These are phyloP conservation scores for Phycomyces blakesleeanus DNA, from an alignment of 192 early-diverging fungal species.

Conservation along the genomic window DNA sequence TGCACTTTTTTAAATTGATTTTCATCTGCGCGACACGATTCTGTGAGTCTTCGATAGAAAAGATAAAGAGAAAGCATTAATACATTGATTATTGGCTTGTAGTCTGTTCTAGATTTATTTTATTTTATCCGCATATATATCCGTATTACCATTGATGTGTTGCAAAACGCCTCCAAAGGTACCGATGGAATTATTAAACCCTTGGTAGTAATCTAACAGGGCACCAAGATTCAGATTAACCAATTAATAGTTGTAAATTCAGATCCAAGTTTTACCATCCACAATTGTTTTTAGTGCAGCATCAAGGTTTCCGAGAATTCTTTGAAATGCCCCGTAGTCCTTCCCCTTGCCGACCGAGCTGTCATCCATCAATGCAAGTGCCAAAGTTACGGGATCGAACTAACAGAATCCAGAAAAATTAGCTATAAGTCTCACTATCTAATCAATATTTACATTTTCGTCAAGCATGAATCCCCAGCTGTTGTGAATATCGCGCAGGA, in stretches of 20 bases:
- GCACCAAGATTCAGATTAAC: neutral
- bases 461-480: conserved; percentile 55
- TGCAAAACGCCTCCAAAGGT: conserved; percentile 75
- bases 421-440: neutral
- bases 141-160: conserved; percentile 55
- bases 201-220: conserved; percentile 66
- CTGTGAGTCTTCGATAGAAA: conserved; percentile 45
- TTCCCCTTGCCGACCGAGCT: conserved; percentile 61
- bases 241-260: neutral
- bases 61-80: no score
- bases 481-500: conserved; percentile 37
- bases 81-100: no score
- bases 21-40: conserved; percentile 61
- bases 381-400: conserved; percentile 74
- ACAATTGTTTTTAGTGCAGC: conserved; percentile 67
- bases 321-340: conserved; percentile 63
- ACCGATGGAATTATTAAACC: conserved; percentile 79
- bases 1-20: conserved; percentile 57
- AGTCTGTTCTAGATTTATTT: no score
- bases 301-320: conserved; percentile 56
- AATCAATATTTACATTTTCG: conserved; percentile 41
- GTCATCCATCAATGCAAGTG: conserved; percentile 70
- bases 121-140: no score
- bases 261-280: conserved; percentile 41
- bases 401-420: conserved; percentile 1